A percentile compares a stretch with the other conserved stretches of the same genome.
These are phyloP conservation scores for Entophlyctis helioformis DNA, from an alignment of 192 early-diverging fungal genomes.

Conservation along the genomic window DNA sequence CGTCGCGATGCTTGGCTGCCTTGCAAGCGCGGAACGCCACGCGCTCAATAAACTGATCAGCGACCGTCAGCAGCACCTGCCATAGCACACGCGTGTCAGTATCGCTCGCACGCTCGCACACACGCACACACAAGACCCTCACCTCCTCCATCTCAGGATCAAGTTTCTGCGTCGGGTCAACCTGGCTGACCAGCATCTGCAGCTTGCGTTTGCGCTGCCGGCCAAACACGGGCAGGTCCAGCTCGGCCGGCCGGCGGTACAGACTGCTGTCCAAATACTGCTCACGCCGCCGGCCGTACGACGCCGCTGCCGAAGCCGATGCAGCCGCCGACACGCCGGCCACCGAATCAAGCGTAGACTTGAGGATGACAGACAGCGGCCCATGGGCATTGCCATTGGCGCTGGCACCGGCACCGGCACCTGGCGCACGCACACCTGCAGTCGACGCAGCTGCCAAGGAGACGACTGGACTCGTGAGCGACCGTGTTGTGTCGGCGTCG, in stretches of 20 bases:
- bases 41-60: constrained; percentile 8
- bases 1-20: constrained; percentile 10
- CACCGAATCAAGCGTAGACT: background rate
- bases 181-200: constrained; percentile 6
- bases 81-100: background rate
- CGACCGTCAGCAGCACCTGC: constrained; percentile 7
- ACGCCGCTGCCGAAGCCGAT: background rate
- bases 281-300: background rate
- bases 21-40: constrained; percentile 4
- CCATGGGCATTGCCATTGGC: too few species aligned
- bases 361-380: constrained; percentile 1
- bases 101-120: background rate
- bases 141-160: constrained; percentile 15
- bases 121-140: background rate
- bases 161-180: constrained; percentile 7
- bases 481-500: too few species aligned
- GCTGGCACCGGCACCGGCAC: too few species aligned
- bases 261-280: background rate
- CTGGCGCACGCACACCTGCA: too few species aligned
- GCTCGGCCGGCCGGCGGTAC: background rate
- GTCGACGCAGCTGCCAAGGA: too few species aligned
- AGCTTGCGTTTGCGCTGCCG: constrained; percentile 6
- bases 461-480: too few species aligned
- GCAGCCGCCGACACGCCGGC: background rate
- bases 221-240: background rate